phyloP scores from a whole-genome alignment of 2,329 filamentous ascomycete species.

The Colletotrichum truncatum region DNA sequence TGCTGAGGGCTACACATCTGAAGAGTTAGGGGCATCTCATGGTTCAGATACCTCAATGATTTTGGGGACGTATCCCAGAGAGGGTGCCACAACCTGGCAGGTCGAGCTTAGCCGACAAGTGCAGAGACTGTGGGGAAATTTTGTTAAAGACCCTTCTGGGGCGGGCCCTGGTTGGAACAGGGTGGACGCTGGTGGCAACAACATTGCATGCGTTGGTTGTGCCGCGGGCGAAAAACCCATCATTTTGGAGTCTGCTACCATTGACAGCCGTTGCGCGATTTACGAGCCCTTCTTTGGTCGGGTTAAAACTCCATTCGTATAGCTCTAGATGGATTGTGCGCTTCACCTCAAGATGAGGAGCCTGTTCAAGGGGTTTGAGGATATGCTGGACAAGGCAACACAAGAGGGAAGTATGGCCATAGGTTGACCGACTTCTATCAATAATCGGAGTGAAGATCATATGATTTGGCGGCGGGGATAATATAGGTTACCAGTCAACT shows the following conservation, averaged over 20 bases:
- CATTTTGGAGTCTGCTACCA: not conserved
- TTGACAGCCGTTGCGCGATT: not conserved
- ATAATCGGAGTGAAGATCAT: too few species aligned
- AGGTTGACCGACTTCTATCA: too few species aligned
- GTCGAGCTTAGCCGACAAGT: not conserved
- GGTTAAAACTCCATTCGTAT: constrained; percentile 7
- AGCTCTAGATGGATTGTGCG: not conserved
- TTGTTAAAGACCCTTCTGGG: constrained; percentile 6
- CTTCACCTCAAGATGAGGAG: too few species aligned
- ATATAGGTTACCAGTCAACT: too few species aligned
- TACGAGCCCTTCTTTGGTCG: not conserved
- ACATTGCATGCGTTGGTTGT: constrained; percentile 1
- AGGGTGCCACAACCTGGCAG: not conserved
- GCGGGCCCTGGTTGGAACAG: constrained; percentile 5
- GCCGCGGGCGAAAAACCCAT: not conserved
- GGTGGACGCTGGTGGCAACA: not conserved
- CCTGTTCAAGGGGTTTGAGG: too few species aligned
- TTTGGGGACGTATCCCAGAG: constrained; percentile 7
- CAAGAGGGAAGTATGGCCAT: too few species aligned
- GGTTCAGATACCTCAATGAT: constrained; percentile 10
- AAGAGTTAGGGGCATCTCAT: constrained; percentile 6
- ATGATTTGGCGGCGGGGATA: too few species aligned
- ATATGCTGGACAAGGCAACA: too few species aligned
- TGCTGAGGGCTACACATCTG: not conserved
- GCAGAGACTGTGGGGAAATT: constrained; percentile 1